phyloP scores from a whole-genome alignment of 768 basidiomycete species.

The Clitopilus hobsonii region DNA sequence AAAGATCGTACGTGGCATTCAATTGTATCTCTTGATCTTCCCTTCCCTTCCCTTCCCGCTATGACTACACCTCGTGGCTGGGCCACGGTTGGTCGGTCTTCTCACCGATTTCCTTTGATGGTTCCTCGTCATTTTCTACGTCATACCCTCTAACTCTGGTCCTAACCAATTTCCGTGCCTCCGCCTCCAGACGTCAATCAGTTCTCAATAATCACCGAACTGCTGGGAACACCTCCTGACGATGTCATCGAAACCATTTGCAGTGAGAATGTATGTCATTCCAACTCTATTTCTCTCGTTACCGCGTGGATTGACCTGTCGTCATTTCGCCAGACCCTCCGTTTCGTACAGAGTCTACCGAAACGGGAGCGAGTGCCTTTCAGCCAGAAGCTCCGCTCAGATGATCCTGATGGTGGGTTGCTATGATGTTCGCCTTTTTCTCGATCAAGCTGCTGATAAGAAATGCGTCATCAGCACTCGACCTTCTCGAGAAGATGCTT shows the following conservation, averaged over 20 bases:
- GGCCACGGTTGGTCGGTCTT: too few relatives aligned
- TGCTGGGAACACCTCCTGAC: conserved; percentile 97
- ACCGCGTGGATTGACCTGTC: conserved; percentile 8
- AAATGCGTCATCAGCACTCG: conserved; percentile 58
- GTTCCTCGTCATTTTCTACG: conserved; percentile 3
- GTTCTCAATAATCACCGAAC: conserved; percentile 98
- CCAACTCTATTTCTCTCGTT: conserved; percentile 4
- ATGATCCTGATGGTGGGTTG: conserved; percentile 76
- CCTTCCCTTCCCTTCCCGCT: neutral
- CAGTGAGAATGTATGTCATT: conserved; percentile 81
- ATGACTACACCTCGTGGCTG: neutral
- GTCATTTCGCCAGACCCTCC: conserved; percentile 65
- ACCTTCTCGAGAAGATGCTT: conserved; percentile 97
- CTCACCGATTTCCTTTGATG: conserved; percentile 4
- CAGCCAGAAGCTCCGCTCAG: conserved; percentile 84
- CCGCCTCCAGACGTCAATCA: conserved; percentile 99
- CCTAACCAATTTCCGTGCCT: neutral
- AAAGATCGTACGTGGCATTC: conserved; percentile 84
- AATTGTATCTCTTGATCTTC: neutral
- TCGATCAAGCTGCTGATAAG: neutral
- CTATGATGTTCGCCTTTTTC: neutral
- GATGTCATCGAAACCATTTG: conserved; percentile 99
- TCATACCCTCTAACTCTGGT: conserved; percentile 7
- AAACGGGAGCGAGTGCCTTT: conserved; percentile 96
- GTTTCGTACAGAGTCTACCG: conserved; percentile 97